Base-by-base conservation (phyloP, 129 eudicot genomes). In the Scalesia atractyloides region DNA sequence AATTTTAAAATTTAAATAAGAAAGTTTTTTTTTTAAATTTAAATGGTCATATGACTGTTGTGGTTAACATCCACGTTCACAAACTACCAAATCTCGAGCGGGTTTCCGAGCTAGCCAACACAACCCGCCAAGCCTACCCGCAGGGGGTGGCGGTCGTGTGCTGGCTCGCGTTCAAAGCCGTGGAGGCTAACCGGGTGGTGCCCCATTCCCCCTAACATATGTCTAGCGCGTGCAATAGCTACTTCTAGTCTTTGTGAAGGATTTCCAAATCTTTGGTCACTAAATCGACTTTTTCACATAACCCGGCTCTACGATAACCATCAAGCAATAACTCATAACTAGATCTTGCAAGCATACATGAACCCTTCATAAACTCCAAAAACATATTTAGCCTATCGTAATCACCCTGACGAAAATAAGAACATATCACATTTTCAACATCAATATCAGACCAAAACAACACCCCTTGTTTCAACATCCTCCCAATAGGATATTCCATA, bases 401-500 rank as follows among this genome's bases (percentile, higher is more conserved):
- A 11, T 87, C 89, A 64, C 65, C 82, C 62, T 8, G 59, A 37
- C 87, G 75, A 74, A 86, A 89, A 73, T 86, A 86, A 33, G 69
- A 84, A 57, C 83, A 82, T 0, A 89, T 57, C 37, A 80, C 83
- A 67, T 70, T 69, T 54, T 84, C 86, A 46, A 86, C 86, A 68
- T 86, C 87, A 53, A 86, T 84, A 2, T 76, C 47, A 36, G 81
- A 77, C 63, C 82, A 58, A 65, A 89, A 89, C 26, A 61, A 49
- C 59, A 78, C 68, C 60, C 88, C 86, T 36, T 82, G 66, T 73
- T 70, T 89, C 77, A 86, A 69, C 92, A 86, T 86, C 86, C 92
- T 72, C 66, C 89, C 86, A 64, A 86, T 76, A 66, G 80, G 52
- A 70, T 77, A 86, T 77, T 89, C 92, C 79, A 86, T 78, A 81